Percentiles rank a stretch among this genome's conserved stretches.
phyloP scores from a whole-genome alignment of 768 basidiomycete species.

The Amanita exitialis region DNA sequence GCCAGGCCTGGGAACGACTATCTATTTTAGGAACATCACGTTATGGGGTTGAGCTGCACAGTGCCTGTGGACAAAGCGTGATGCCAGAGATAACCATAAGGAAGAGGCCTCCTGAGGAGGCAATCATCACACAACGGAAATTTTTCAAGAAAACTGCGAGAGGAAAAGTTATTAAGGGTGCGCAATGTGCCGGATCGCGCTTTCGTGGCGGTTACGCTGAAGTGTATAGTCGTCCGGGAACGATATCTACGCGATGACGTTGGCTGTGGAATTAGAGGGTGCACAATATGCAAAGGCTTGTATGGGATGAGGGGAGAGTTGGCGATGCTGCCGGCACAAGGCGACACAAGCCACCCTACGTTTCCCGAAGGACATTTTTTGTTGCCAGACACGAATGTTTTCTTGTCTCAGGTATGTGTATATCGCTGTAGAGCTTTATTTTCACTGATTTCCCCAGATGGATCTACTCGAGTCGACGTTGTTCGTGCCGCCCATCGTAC shows the following conservation, averaged over 20 bases:
- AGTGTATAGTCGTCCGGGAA: constrained; percentile 69
- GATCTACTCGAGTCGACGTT: constrained; percentile 78
- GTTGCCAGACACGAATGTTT: constrained; percentile 92
- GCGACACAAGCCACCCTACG: constrained; percentile 43
- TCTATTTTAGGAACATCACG: neutral
- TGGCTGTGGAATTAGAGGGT: constrained; percentile 71
- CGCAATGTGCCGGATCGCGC: neutral
- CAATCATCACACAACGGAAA: constrained; percentile 72
- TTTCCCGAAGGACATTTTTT: constrained; percentile 70
- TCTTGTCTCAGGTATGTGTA: constrained; percentile 69
- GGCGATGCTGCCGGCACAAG: constrained; percentile 40
- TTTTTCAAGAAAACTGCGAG: constrained; percentile 94
- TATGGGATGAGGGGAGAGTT: neutral
- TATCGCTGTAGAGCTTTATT: constrained; percentile 1
- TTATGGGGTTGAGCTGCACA: too few species aligned
- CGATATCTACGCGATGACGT: constrained; percentile 91
- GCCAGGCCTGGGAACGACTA: too few species aligned
- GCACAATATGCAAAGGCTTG: constrained; percentile 43
- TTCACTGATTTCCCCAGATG: constrained; percentile 47
- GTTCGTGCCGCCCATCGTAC: constrained; percentile 72
- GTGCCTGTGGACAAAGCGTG: too few species aligned
- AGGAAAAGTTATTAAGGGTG: constrained; percentile 92
- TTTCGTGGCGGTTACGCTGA: neutral
- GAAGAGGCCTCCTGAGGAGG: constrained; percentile 64
- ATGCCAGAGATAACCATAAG: constrained; percentile 52